A percentile compares a stretch with the other conserved stretches of the same genome.
These are phyloP conservation scores for Peniophora sp. DNA, from an alignment of 1,284 basidiomycete genomes.

Conservation along the genomic window DNA sequence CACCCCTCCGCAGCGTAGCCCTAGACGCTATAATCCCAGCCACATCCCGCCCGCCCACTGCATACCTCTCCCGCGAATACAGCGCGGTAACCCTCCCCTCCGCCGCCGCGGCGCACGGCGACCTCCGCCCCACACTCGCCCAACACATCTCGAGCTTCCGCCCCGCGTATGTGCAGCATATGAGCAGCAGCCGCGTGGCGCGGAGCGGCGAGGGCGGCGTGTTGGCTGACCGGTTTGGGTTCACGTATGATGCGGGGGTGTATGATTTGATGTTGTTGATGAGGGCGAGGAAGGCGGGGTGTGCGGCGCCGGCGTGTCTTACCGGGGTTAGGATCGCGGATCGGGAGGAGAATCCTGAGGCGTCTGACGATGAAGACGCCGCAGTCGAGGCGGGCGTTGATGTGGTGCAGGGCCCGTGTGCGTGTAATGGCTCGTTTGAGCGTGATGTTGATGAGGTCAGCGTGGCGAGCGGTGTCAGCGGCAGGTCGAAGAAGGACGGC, in stretches of 20 bases:
- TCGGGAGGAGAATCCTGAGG: conserved; percentile 65
- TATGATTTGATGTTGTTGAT: conserved; percentile 76
- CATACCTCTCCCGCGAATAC: conserved; percentile 69
- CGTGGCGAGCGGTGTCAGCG: no score
- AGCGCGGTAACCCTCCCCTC: conserved; percentile 59
- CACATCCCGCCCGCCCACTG: conserved; percentile 79
- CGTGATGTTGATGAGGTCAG: no score
- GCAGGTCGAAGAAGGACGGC: no score
- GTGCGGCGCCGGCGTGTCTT: conserved; percentile 73
- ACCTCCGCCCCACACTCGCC: conserved; percentile 43
- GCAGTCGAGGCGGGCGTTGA: conserved; percentile 30
- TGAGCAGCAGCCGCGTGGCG: no score
- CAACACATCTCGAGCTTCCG: conserved; percentile 41
- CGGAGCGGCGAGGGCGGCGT: conserved; percentile 40
- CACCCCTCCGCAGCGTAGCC: conserved; percentile 56
- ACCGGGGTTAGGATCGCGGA: conserved; percentile 85
- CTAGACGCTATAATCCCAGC: conserved; percentile 86
- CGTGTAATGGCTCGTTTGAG: conserved; percentile 37
- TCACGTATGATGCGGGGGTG: conserved; percentile 82
- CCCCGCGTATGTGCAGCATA: no score
- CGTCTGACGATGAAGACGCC: conserved; percentile 52
- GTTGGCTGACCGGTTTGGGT: conserved; percentile 90
- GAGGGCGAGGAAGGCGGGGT: conserved; percentile 65
- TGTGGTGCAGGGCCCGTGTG: conserved; percentile 53
- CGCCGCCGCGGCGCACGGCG: conserved; percentile 66